Base-by-base conservation (phyloP, 140 eudicot species). In the Ambrosia hybrid region DNA sequence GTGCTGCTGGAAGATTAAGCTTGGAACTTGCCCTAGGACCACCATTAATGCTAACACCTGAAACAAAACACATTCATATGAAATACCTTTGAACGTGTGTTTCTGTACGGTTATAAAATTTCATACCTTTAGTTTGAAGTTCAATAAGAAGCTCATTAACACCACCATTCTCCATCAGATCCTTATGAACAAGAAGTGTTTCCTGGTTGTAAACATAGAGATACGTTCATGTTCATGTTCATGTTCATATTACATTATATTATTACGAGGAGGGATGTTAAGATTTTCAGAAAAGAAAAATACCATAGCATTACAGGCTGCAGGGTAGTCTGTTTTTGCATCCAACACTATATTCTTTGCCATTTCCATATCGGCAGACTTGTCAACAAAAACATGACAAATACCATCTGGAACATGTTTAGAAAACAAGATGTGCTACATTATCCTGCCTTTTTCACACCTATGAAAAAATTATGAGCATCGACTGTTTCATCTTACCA, bases 221-320 rank as follows among this genome's bases (percentile, higher is more conserved):
- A 4, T 10, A 55, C 12, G 10, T 53, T 7, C 39, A 37, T 70
- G 36, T 1, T 43, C 48, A 43, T 43, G 37, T 53, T 51, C 46
- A 4, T 30, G 36, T 1, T 43, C 48, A 43, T 43, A 11, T 62
- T 1, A 37, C 11, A 51, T 62, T 11, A 11, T 12, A 56, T 46
- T 17, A 30, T 39, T 52, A 4, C n/a, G 1, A 43, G 7, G 52
- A 33, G 15, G 15, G 9, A 30, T 30, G 34, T 6, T 49, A 69
- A 30, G 49, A 41, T 12, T 33, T 58, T 63, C 8, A 63, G 17
- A 38, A 39, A 66, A 51, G 11, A 72, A 73, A 70, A 41, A 34
- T 77, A 91, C 99, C 99, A 95, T 91, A 6, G 99, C 99, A 75
- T 95, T 95, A 82, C 99, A 95, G 65, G 97, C 97, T 39, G 99